Conservation (phyloP, 1,284 basidiomycete genomes). For the Ganoderma lucidum region DNA sequence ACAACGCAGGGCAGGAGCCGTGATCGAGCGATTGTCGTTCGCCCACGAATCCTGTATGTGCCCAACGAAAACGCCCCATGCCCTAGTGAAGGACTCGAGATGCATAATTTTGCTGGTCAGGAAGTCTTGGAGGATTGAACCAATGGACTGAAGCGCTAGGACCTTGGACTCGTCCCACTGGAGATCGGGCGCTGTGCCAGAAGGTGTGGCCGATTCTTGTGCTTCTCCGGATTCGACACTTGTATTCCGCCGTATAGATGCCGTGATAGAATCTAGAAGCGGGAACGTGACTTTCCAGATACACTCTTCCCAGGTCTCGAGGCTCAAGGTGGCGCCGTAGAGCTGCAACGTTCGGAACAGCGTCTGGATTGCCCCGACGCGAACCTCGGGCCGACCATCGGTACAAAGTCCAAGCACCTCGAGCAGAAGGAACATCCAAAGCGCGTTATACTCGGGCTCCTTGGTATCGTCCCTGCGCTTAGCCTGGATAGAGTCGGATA, state of each 20-base stretch:
- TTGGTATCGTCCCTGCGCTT: constrained; percentile 72
- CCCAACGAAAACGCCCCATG: constrained; percentile 77
- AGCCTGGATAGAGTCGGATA: constrained; percentile 91
- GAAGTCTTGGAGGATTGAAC: constrained; percentile 86
- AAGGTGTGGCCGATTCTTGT: constrained; percentile 24
- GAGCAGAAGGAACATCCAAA: constrained; percentile 93
- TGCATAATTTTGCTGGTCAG: constrained; percentile 76
- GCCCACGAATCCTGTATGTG: constrained; percentile 77
- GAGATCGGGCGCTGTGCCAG: constrained; percentile 36
- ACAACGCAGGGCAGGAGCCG: constrained; percentile 82
- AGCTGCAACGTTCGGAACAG: constrained; percentile 94
- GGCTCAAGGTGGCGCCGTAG: constrained; percentile 85
- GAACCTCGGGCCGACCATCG: constrained; percentile 87
- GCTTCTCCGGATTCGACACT: constrained; percentile 15
- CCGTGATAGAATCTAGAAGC: constrained; percentile 77
- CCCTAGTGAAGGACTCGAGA: constrained; percentile 71
- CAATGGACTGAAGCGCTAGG: constrained; percentile 86
- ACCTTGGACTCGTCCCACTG: constrained; percentile 91
- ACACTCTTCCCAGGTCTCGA: constrained; percentile 87
- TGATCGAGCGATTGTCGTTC: constrained; percentile 72
- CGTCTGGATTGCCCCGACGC: constrained; percentile 94
- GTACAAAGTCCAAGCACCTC: constrained; percentile 87
- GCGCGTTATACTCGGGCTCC: constrained; percentile 76
- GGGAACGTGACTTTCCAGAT: constrained; percentile 93
- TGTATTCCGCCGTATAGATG: constrained; percentile 55